Evolutionary conservation across 2,329 filamentous ascomycete genomes (phyloP).

Genomic region (Cladosporium sp.): DNA sequence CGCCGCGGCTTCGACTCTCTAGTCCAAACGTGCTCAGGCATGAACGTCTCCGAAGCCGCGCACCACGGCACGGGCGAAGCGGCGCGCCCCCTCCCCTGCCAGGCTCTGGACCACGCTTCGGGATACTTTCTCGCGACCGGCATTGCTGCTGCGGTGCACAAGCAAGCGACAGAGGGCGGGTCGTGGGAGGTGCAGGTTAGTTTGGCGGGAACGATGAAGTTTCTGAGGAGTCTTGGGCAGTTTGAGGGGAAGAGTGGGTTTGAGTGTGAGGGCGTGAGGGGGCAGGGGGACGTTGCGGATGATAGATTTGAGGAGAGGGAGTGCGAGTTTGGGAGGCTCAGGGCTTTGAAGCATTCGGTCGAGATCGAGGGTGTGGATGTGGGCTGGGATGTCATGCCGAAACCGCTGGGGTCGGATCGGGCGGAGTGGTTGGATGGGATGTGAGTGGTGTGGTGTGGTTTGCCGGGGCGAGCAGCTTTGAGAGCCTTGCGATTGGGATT

Average conservation of each 20-base stretch:
- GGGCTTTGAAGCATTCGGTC: slow-evolving; percentile 46
- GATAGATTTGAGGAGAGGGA: slow-evolving; percentile 42
- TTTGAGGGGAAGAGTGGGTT: slow-evolving; percentile 44
- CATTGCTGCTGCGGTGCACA: slow-evolving; percentile 48
- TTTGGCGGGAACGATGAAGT: slow-evolving; percentile 53
- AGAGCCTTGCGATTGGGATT: too few species aligned
- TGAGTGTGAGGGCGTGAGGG: slow-evolving; percentile 27
- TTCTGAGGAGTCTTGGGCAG: slow-evolving; percentile 52
- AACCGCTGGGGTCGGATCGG: slow-evolving; percentile 22
- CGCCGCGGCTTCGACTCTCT: slow-evolving; percentile 53
- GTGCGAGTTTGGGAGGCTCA: slow-evolving; percentile 45
- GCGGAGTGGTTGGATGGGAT: too few species aligned
- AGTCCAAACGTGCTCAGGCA: slow-evolving; percentile 52
- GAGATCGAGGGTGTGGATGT: slow-evolving; percentile 41
- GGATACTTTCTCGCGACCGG: slow-evolving; percentile 54
- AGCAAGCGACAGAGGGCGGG: slow-evolving; percentile 41
- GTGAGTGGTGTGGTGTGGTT: too few species aligned
- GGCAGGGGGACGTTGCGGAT: slow-evolving; percentile 7
- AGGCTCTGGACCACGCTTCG: slow-evolving; percentile 53
- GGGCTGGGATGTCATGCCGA: slow-evolving; percentile 51
- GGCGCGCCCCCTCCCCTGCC: slow-evolving; percentile 46
- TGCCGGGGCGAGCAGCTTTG: too few species aligned
- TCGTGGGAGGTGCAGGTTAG: slow-evolving; percentile 52
- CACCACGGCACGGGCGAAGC: slow-evolving; percentile 37
- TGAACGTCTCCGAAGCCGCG: slow-evolving; percentile 53